These are phyloP conservation scores for Magnusiomyces magnusii DNA, from an alignment of 1,139 yeast genomes.

Conservation along the genomic window DNA sequence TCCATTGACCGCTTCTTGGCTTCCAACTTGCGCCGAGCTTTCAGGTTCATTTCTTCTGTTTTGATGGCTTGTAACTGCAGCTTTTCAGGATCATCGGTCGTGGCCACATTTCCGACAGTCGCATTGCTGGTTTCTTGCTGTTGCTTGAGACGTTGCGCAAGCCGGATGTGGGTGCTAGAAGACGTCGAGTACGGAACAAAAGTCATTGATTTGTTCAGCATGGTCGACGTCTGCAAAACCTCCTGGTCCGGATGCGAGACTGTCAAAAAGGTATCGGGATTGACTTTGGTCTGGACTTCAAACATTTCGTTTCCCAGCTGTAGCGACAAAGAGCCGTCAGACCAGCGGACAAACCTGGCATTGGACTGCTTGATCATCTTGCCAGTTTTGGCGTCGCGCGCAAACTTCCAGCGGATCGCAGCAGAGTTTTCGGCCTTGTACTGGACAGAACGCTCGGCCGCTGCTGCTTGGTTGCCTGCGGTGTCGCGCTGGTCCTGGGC, in stretches of 20 bases:
- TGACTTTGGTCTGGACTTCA: constrained; percentile 58
- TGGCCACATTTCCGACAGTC: constrained; percentile 61
- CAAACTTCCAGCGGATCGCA: constrained; percentile 90
- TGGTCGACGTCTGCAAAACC: constrained; percentile 48
- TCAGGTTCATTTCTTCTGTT: constrained; percentile 45
- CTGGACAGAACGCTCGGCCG: constrained; percentile 33
- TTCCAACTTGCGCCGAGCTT: constrained; percentile 39
- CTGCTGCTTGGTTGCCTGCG: constrained; percentile 37
- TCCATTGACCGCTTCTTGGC: constrained; percentile 59
- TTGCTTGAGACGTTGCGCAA: constrained; percentile 69
- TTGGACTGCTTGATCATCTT: constrained; percentile 59
- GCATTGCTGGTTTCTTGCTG: constrained; percentile 48
- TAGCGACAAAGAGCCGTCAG: constrained; percentile 80
- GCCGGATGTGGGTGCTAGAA: constrained; percentile 70
- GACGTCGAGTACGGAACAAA: constrained; percentile 83
- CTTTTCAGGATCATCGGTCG: constrained; percentile 81
- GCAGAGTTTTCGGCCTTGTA: constrained; percentile 48
- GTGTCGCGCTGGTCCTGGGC: constrained; percentile 21
- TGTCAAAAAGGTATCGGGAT: constrained; percentile 65
- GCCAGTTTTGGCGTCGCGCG: constrained; percentile 40
- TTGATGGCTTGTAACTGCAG: constrained; percentile 76
- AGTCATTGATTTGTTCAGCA: constrained; percentile 49
- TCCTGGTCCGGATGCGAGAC: constrained; percentile 66
- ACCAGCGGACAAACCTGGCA: constrained; percentile 88
- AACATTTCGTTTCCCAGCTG: constrained; percentile 84